Conservation (phyloP, 2,329 filamentous ascomycete species). For the Neonectria neomacrospora region DNA sequence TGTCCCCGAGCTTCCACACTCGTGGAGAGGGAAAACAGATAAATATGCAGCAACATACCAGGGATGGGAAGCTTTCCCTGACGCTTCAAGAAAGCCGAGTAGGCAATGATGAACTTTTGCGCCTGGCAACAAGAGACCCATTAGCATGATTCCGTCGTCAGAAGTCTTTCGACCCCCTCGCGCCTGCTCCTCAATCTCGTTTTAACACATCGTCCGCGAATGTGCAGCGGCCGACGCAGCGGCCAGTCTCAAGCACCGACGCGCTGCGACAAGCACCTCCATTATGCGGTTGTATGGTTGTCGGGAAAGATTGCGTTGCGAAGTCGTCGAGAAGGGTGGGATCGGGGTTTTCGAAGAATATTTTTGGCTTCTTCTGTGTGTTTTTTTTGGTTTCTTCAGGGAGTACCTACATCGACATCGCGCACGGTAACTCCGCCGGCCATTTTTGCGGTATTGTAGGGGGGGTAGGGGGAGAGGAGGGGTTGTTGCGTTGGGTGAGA, state of each 20-base stretch:
- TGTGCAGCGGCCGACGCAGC: slow-evolving; percentile 34
- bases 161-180: slow-evolving; percentile 79
- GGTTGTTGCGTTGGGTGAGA: slow-evolving; percentile 48
- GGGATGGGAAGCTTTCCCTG: slow-evolving; percentile 93
- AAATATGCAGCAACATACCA: slow-evolving; percentile 65
- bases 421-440: slow-evolving; percentile 82
- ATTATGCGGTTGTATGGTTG: slow-evolving; percentile 34
- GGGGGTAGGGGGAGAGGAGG: slow-evolving; percentile 35
- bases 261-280: slow-evolving; percentile 37
- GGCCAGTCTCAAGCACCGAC: slow-evolving; percentile 28
- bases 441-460: slow-evolving; percentile 74
- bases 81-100: slow-evolving; percentile 91
- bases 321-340: slow-evolving; percentile 40
- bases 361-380: slow-evolving; percentile 26
- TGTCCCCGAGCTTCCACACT: background rate
- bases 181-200: slow-evolving; percentile 69
- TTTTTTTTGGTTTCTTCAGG: slow-evolving; percentile 42
- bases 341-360: background rate
- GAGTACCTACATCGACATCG: slow-evolving; percentile 81
- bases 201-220: slow-evolving; percentile 32
- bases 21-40: background rate
- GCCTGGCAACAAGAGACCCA: slow-evolving; percentile 69
- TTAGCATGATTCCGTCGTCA: slow-evolving; percentile 80
- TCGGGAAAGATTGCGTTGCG: slow-evolving; percentile 46
- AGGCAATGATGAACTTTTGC: slow-evolving; percentile 89